phyloP scores from a whole-genome alignment of 768 basidiomycete species.

The Mycena amicta region DNA sequence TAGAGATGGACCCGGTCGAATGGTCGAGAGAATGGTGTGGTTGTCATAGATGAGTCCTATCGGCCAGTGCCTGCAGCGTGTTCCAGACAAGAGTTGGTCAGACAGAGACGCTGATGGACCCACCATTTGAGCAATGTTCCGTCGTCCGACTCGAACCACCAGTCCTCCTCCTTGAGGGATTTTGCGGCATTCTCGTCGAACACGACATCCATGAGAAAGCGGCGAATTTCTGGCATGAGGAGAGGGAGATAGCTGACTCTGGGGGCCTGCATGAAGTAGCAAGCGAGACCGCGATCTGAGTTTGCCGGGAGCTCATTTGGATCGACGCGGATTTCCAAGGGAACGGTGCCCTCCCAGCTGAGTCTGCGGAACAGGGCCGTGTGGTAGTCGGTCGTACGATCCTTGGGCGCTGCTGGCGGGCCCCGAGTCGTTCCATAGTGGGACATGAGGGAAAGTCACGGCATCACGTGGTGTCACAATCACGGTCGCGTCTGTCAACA shows the following conservation, averaged over 20 bases:
- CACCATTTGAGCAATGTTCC: constrained; percentile 87
- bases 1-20: constrained; percentile 50
- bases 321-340: constrained; percentile 87
- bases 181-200: constrained; percentile 85
- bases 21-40: constrained; percentile 65
- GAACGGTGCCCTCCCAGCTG: constrained; percentile 89
- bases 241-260: constrained; percentile 93
- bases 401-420: constrained; percentile 40
- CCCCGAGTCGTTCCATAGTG: constrained; percentile 56
- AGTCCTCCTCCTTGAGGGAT: constrained; percentile 81
- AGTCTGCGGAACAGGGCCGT: constrained; percentile 86
- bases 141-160: constrained; percentile 96
- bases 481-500: no score
- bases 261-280: constrained; percentile 89
- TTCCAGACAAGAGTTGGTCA: background rate
- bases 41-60: constrained; percentile 93
- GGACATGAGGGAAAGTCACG: constrained; percentile 43
- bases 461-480: no score
- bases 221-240: constrained; percentile 83
- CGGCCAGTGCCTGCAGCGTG: constrained; percentile 89
- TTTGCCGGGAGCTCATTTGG: constrained; percentile 88
- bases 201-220: constrained; percentile 89
- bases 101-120: constrained; percentile 27
- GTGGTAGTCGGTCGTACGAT: constrained; percentile 49
- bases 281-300: constrained; percentile 86